These are phyloP conservation scores for Davidsoniella virescens DNA, from an alignment of 2,329 filamentous ascomycete species.

Conservation along the genomic window DNA sequence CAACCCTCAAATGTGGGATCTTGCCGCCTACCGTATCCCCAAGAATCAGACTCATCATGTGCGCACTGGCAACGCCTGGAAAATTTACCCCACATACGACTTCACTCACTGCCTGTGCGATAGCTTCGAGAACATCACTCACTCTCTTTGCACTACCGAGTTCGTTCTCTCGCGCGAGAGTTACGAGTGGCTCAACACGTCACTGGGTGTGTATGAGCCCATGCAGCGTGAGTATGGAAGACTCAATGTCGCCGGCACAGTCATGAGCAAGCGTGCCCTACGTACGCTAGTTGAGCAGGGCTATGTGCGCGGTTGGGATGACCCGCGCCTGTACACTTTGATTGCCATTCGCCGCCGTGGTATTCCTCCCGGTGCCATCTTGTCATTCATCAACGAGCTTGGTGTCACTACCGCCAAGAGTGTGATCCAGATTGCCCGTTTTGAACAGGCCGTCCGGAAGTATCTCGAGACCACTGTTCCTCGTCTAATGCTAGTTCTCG, in stretches of 20 bases:
- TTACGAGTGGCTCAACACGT: constrained; percentile 80
- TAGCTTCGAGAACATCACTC: constrained; percentile 81
- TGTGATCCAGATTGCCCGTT: constrained; percentile 64
- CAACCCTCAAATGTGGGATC: constrained; percentile 94
- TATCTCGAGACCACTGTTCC: constrained; percentile 83
- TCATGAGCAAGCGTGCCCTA: constrained; percentile 76
- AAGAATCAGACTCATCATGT: constrained; percentile 55
- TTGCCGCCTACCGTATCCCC: constrained; percentile 76
- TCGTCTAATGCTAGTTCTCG: constrained; percentile 74
- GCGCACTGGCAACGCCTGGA: constrained; percentile 69
- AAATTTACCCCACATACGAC: constrained; percentile 90
- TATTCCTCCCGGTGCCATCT: constrained; percentile 72
- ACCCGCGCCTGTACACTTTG: constrained; percentile 76
- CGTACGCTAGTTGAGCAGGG: constrained; percentile 60
- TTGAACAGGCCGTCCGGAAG: constrained; percentile 69
- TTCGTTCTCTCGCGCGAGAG: constrained; percentile 72
- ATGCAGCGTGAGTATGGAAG: constrained; percentile 75
- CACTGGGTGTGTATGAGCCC: constrained; percentile 67
- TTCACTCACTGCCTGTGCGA: constrained; percentile 85
- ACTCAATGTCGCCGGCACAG: constrained; percentile 61
- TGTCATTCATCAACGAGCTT: constrained; percentile 80
- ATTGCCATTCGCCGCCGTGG: constrained; percentile 71
- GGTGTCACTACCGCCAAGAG: constrained; percentile 73
- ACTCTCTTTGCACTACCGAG: constrained; percentile 85
- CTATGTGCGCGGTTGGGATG: constrained; percentile 78